Evolutionary conservation across 225 moss, liverwort and hornwort genomes (phyloP), one percentile per base, ranked within the genome.

Genomic region (Ulota crispa): DNA sequence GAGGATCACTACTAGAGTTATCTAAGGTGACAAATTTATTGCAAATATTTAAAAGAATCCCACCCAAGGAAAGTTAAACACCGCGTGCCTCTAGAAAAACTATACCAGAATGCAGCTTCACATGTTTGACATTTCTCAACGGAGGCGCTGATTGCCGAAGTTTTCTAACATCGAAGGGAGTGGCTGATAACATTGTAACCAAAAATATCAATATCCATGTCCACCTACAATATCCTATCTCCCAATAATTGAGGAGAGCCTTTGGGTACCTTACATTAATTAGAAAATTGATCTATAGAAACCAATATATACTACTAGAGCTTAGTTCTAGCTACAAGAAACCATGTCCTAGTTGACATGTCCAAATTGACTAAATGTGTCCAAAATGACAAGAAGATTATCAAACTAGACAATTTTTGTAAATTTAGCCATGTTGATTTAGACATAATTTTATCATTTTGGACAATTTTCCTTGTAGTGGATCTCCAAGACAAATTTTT

Each of bases 161-260:
- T 36, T 37, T 34, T 69, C 55, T 73, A 43, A 27, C 61, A 21
- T 24, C 30, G 3, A 67, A 72, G 53, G 31, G 61, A 73, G 62
- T 62, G 53, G 42, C 42, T 60, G 39, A 9, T 7, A 66, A 60
- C 14, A 65, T 37, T 64, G 41, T 4, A 28, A 57, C n/a, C 4
- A 52, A 52, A 72, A 28, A 60, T 59, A 72, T 9, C 30, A 13
- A 57, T 24, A 23, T 1, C 9, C n/a, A 72, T 59, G 64, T 47
- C 60, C 45, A 21, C 4, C 18, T 53, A 9, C 64, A 41, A 27
- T 1, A 71, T 15, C 18, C 19, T 67, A 15, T 41, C 30, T 19
- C 34, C 10, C 68, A 82, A 55, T 68, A 62, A 82, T 82, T 43
- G 67, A 78, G 42, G 50, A 61, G 68, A 32, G 31, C 12, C 27